Conservation (phyloP, 345 rosid genomes). For the Camelina laxa region DNA sequence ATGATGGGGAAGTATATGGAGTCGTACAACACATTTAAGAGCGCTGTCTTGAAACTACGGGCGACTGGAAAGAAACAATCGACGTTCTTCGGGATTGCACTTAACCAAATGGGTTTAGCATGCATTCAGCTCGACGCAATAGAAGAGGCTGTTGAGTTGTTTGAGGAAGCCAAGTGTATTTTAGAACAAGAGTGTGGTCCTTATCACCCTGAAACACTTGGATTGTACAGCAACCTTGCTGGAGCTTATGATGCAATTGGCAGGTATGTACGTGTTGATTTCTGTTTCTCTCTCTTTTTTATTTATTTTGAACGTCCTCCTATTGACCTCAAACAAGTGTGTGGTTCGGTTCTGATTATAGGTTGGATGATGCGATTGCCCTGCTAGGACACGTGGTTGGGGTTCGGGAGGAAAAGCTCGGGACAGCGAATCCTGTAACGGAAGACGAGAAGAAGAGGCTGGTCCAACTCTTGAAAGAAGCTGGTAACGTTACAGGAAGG, state of each 20-base stretch:
- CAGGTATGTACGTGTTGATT: slow-evolving; percentile 56
- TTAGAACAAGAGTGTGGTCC: slow-evolving; percentile 80
- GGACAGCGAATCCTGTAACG: slow-evolving; percentile 89
- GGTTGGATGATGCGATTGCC: slow-evolving; percentile 88
- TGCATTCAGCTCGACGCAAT: slow-evolving; percentile 74
- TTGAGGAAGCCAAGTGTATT: slow-evolving; percentile 81
- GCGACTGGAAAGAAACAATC: slow-evolving; percentile 80
- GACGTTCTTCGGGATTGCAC: slow-evolving; percentile 82
- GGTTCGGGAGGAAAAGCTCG: slow-evolving; percentile 86
- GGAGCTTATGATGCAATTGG: slow-evolving; percentile 95
- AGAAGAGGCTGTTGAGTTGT: slow-evolving; percentile 78
- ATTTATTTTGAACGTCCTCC: neutral
- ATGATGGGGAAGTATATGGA: slow-evolving; percentile 82
- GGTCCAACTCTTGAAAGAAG: slow-evolving; percentile 76
- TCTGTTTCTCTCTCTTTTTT: slow-evolving; percentile 34
- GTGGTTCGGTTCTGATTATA: slow-evolving; percentile 39
- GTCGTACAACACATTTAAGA: slow-evolving; percentile 69
- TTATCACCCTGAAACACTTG: slow-evolving; percentile 86
- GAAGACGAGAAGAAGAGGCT: slow-evolving; percentile 90
- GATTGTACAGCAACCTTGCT: slow-evolving; percentile 89
- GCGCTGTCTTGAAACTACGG: slow-evolving; percentile 68
- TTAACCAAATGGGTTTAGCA: slow-evolving; percentile 95
- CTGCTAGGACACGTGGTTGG: slow-evolving; percentile 71
- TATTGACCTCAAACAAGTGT: neutral
- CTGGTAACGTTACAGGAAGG: slow-evolving; percentile 72